These are phyloP conservation scores for Venturia effusa DNA, from an alignment of 2,329 filamentous ascomycete genomes.

Conservation along the genomic window DNA sequence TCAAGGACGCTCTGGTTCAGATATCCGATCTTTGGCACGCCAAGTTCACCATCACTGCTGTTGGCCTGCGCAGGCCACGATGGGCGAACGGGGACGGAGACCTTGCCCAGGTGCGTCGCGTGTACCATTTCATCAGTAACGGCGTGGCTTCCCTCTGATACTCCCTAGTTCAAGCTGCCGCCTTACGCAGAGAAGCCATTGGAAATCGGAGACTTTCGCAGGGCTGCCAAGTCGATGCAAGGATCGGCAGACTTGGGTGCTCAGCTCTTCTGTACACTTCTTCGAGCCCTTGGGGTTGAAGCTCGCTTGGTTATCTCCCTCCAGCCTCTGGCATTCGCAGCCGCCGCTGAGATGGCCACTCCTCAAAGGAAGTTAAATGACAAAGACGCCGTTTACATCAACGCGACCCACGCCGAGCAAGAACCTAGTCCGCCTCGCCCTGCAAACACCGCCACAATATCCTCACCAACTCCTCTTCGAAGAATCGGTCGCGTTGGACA, in stretches of 20 bases:
- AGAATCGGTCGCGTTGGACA: constrained; percentile 6
- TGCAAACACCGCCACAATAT: neutral
- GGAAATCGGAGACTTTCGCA: constrained; percentile 62
- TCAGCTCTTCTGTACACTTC: constrained; percentile 79
- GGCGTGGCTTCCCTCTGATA: constrained; percentile 2
- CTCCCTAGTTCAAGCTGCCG: constrained; percentile 43
- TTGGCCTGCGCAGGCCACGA: constrained; percentile 55
- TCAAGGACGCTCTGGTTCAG: constrained; percentile 68
- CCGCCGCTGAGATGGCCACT: constrained; percentile 23
- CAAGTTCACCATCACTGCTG: constrained; percentile 59
- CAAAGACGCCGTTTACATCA: constrained; percentile 24
- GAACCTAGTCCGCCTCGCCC: neutral
- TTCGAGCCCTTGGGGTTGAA: constrained; percentile 73
- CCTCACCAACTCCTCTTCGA: neutral
- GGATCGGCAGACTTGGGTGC: constrained; percentile 86
- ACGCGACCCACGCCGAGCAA: constrained; percentile 15
- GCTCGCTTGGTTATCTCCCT: constrained; percentile 81
- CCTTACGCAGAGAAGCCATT: constrained; percentile 56
- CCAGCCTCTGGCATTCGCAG: constrained; percentile 64
- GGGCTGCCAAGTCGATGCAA: constrained; percentile 55
- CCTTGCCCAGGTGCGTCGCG: constrained; percentile 13
- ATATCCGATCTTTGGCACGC: constrained; percentile 55
- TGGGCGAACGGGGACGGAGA: constrained; percentile 45
- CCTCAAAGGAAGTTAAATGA: constrained; percentile 30
- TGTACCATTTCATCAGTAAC: constrained; percentile 13